Percentiles rank a stretch among this genome's conserved stretches.
Evolutionary conservation across 2,329 filamentous ascomycete species (phyloP).

Genomic region (Macroventuria anomochaeta): DNA sequence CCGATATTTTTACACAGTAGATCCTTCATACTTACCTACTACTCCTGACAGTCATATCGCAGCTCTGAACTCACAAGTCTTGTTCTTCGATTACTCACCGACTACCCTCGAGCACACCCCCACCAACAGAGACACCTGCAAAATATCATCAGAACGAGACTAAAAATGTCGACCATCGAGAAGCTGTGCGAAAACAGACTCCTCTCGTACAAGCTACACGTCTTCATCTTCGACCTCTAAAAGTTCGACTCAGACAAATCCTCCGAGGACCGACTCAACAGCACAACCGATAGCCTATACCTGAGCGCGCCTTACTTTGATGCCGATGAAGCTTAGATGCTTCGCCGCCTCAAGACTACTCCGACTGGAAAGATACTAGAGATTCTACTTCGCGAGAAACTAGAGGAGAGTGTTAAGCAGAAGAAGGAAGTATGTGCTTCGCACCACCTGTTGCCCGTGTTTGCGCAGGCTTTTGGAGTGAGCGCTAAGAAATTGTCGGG

Average conservation of each 20-base stretch:
- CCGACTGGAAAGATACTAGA: not conserved
- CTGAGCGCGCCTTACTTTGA: not conserved
- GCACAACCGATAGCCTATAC: not conserved
- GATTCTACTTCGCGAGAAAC: not conserved
- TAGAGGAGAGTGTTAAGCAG: not conserved
- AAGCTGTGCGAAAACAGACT: not conserved
- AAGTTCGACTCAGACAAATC: not conserved
- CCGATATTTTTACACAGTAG: not conserved
- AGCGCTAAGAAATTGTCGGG: not conserved
- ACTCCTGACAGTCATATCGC: not conserved
- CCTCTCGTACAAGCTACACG: not conserved
- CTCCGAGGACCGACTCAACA: not conserved
- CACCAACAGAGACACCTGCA: not conserved
- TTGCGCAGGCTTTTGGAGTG: not conserved
- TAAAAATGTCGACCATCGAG: not conserved
- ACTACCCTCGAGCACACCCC: not conserved
- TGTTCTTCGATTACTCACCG: not conserved
- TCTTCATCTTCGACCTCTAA: not conserved
- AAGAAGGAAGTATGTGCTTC: not conserved
- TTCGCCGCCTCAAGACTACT: not conserved
- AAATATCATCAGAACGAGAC: no score
- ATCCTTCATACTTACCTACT: not conserved
- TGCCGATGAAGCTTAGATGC: no score
- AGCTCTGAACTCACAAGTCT: not conserved
- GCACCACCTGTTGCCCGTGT: not conserved